Evolutionary conservation across 2,329 filamentous ascomycete genomes (phyloP).

Genomic region (Xylaria sp.): DNA sequence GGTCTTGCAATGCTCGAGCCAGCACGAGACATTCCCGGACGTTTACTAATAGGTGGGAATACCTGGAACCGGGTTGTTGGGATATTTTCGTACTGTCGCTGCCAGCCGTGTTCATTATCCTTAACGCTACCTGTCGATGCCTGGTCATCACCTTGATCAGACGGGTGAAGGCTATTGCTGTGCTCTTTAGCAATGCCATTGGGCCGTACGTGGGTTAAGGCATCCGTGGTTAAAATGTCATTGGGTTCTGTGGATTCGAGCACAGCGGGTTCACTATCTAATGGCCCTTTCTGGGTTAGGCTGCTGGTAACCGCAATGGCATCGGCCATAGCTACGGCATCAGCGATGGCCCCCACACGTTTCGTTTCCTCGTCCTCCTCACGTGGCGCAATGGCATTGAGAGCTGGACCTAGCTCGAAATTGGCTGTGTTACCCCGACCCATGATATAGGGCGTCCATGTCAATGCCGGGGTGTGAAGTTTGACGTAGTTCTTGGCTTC

Average conservation of each 20-base stretch:
- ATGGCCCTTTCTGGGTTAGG: slow-evolving; percentile 48
- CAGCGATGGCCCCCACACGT: slow-evolving; percentile 48
- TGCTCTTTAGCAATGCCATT: slow-evolving; percentile 48
- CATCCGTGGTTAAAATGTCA: slow-evolving; percentile 46
- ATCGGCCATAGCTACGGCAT: slow-evolving; percentile 49
- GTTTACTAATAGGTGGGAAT: slow-evolving; percentile 73
- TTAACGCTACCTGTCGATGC: slow-evolving; percentile 31
- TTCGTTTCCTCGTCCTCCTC: slow-evolving; percentile 73
- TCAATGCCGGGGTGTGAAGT: slow-evolving; percentile 80
- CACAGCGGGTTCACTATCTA: slow-evolving; percentile 45
- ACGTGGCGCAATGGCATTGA: slow-evolving; percentile 88
- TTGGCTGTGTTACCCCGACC: slow-evolving; percentile 84
- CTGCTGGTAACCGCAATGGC: slow-evolving; percentile 45
- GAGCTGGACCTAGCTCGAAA: slow-evolving; percentile 81
- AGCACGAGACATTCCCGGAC: slow-evolving; percentile 59
- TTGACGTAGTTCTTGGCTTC: slow-evolving; percentile 88
- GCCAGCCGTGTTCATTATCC: slow-evolving; percentile 57
- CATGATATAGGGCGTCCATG: slow-evolving; percentile 99
- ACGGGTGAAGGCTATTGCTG: slow-evolving; percentile 34
- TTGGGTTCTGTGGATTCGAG: slow-evolving; percentile 56
- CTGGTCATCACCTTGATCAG: slow-evolving; percentile 37
- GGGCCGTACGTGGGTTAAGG: slow-evolving; percentile 38
- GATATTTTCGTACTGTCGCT: slow-evolving; percentile 64
- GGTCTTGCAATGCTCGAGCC: slow-evolving; percentile 54
- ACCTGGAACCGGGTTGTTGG: slow-evolving; percentile 80